These are phyloP conservation scores for Mycena latifolia DNA, from an alignment of 768 basidiomycete genomes.

Conservation along the genomic window DNA sequence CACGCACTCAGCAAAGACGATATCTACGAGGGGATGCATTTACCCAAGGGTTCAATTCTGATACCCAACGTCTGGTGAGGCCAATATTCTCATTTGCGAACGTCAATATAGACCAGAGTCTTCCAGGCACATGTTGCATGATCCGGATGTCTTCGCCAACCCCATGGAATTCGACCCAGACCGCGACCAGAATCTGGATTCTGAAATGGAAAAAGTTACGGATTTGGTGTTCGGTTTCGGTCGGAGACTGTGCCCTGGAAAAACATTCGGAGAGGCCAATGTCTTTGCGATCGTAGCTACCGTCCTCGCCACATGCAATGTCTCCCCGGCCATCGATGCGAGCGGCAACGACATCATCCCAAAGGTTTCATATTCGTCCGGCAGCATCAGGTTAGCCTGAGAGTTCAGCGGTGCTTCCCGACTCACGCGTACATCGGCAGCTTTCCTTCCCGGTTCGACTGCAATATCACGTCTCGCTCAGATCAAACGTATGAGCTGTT, in stretches of 20 bases:
- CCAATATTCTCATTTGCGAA: background rate
- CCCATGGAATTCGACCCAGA: slow-evolving; percentile 45
- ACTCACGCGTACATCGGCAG: background rate
- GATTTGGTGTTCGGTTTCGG: slow-evolving; percentile 36
- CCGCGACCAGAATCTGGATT: slow-evolving; percentile 34
- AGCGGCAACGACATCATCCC: slow-evolving; percentile 13
- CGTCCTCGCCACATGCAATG: slow-evolving; percentile 24
- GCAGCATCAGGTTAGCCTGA: slow-evolving; percentile 4
- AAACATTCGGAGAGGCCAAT: slow-evolving; percentile 9
- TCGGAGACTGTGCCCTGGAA: slow-evolving; percentile 33
- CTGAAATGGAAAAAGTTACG: slow-evolving; percentile 28
- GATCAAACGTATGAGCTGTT: slow-evolving; percentile 3
- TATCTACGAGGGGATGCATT: slow-evolving; percentile 44
- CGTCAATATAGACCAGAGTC: background rate
- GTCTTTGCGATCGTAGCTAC: slow-evolving; percentile 24
- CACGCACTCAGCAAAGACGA: slow-evolving; percentile 45
- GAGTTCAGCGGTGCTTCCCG: too few relatives aligned
- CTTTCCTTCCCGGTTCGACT: slow-evolving; percentile 19
- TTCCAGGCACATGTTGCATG: slow-evolving; percentile 28
- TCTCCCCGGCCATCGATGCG: slow-evolving; percentile 8
- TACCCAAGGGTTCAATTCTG: slow-evolving; percentile 45
- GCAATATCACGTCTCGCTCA: slow-evolving; percentile 17
- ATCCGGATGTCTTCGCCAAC: slow-evolving; percentile 37
- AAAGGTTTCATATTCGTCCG: slow-evolving; percentile 1
- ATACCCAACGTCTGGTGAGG: slow-evolving; percentile 36